Evolutionary conservation across 768 basidiomycete genomes (phyloP), one percentile per base, ranked within the genome.

Genomic region (Suillus sp.): DNA sequence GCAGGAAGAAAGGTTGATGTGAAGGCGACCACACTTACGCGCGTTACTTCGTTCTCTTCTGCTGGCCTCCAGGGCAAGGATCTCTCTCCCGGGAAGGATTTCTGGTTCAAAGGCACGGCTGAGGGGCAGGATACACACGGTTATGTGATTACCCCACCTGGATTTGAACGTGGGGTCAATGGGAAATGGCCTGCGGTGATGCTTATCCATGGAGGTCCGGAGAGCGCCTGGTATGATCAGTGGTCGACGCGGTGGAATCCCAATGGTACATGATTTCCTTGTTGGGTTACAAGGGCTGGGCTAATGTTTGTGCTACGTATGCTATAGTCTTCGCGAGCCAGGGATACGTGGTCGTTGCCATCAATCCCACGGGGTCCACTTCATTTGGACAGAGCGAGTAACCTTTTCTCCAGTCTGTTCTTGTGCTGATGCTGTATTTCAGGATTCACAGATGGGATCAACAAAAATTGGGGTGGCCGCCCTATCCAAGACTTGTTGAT

Each of bases 191-290:
- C 94, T 2, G 81, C 85, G 63, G 80, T 93, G n/a, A 75, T 96
- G 68, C 76, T 95, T 35, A 95, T 96, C 47, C 95, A 93, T 63
- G 92, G 92, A 66, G 90, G 89, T 20, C 90, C 91, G 7, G 88
- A 93, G 71, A 81, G 88, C 34, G 92, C 90, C 57, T 98, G 94
- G 95, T 87, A 88, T 67, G 95, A 96, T 71, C 82, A 86, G 47
- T 97, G 96, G 96, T 89, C 87, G 2, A 95, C 86, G 32, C 80
- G 93, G 62, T 96, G 96, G 96, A 98, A 97, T 76, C 91, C 89
- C 0, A 92, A 94, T 68, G 81, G 90, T 91, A 61, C 45, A 69
- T 27, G 6, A 4, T 62, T 62, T 63, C 48, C 60, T 56, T 55
- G 53, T 35, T 22, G 22, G 34, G 6, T 35, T 16, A 16, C 22